Conservation (phyloP, 176 grass and related monocot genomes). For the Eremochloa ophiuroides region DNA sequence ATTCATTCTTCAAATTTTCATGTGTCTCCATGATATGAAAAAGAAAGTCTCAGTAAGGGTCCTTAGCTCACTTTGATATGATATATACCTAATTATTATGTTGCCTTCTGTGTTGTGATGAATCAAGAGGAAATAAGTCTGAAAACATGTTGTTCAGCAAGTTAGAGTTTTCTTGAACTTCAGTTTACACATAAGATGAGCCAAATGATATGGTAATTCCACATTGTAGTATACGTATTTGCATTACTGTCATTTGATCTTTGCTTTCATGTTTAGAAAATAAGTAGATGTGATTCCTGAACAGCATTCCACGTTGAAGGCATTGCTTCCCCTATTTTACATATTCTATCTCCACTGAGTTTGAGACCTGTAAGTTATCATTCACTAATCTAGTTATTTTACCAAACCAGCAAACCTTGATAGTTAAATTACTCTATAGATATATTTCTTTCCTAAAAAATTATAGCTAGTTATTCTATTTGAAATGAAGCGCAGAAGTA, state of each 20-base stretch:
- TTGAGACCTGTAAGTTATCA: slow-evolving; percentile 39
- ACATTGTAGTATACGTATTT: neutral
- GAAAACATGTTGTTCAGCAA: neutral
- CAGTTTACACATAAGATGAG: neutral
- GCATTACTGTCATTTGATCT: neutral
- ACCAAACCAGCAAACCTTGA: slow-evolving; percentile 14
- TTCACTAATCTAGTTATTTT: slow-evolving; percentile 14
- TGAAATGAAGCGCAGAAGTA: slow-evolving; percentile 13
- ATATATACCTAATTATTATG: neutral
- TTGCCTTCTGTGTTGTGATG: neutral
- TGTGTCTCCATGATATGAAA: neutral
- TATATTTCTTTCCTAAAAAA: slow-evolving; percentile 6
- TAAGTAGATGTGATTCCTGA: neutral
- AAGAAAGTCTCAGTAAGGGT: neutral
- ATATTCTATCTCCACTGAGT: slow-evolving; percentile 71
- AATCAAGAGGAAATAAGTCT: neutral
- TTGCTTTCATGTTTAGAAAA: slow-evolving; percentile 14
- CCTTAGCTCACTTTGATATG: neutral
- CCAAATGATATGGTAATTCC: neutral
- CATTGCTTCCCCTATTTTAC: slow-evolving; percentile 64
- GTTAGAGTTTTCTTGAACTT: neutral
- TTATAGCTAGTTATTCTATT: too few relatives aligned
- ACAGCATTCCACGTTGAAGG: slow-evolving; percentile 50
- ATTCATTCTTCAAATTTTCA: too few relatives aligned
- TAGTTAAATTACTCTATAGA: neutral